Percentiles rank a stretch among this genome's conserved stretches.
phyloP scores from a whole-genome alignment of 2,329 filamentous ascomycete genomes.

The Fusarium sp. region DNA sequence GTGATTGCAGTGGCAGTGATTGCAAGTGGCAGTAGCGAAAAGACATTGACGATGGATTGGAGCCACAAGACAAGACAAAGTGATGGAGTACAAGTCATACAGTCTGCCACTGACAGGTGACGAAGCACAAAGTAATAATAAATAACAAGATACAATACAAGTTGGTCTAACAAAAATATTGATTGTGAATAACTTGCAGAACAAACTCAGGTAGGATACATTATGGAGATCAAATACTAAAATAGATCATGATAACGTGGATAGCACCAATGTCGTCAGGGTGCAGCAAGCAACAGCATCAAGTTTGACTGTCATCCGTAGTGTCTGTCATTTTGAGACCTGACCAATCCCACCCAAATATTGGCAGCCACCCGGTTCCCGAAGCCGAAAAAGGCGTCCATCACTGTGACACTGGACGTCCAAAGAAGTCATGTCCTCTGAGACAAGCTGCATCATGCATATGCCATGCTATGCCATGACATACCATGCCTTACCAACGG shows the following conservation, averaged over 20 bases:
- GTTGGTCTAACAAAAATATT: slow-evolving; percentile 4
- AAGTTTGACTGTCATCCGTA: slow-evolving; percentile 24
- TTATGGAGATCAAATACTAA: slow-evolving; percentile 13
- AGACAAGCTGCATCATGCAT: slow-evolving; percentile 25
- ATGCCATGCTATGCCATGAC: background rate
- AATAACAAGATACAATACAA: background rate
- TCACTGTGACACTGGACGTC: slow-evolving; percentile 25
- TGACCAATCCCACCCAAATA: slow-evolving; percentile 28
- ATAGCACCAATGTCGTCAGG: slow-evolving; percentile 31
- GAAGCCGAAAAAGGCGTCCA: slow-evolving; percentile 31
- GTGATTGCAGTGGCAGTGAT: slow-evolving; percentile 36
- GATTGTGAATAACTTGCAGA: slow-evolving; percentile 15
- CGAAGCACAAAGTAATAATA: background rate
- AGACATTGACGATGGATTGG: background rate
- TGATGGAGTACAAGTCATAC: slow-evolving; percentile 11
- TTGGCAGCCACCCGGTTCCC: slow-evolving; percentile 26
- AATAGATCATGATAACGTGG: slow-evolving; percentile 5
- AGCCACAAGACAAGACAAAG: slow-evolving; percentile 1
- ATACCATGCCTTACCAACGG: slow-evolving; percentile 16
- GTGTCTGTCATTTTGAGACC: slow-evolving; percentile 28
- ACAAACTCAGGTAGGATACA: background rate
- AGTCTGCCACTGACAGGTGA: slow-evolving; percentile 7
- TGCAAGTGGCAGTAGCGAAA: slow-evolving; percentile 22
- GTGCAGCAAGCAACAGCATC: slow-evolving; percentile 31
- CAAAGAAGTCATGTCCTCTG: slow-evolving; percentile 23